Evolutionary conservation across 768 basidiomycete genomes (phyloP), one percentile per base, ranked within the genome.

Genomic region (Suillus alpinus): DNA sequence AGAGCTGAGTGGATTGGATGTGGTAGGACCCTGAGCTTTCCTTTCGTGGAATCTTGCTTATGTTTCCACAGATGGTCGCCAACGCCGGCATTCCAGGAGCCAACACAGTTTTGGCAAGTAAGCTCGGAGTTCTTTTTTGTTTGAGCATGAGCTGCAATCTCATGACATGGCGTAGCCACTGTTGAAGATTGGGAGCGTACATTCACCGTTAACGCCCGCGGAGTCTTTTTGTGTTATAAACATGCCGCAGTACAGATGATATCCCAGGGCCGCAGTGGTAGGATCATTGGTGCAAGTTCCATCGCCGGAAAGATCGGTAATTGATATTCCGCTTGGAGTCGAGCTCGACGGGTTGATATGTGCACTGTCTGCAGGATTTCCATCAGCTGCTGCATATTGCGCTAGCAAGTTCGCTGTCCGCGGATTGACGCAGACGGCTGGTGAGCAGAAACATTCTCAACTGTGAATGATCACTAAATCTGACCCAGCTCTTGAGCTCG

Each of bases 401-500:
- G 61, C 57, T 41, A 61, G 49, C 34, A 67, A 71, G 59, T 71
- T 66, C 41, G 69, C 69, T 23, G 61, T 71, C 3, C 57, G 65
- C 29, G 67, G 67, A 26, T 43, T 70, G 14, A 71, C 71, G 8
- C 67, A 70, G 50, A 58, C 61, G 36, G 61, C 67, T 46, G 67
- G 69, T 67, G 65, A 49, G 59, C 46, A 34, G 56, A 29, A 26
- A 55, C 70, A 69, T 29, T 36, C 40, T 58, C 26, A 10, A 16
- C n/a, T 46, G 23, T 31, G 26, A 9, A 39, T 36, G 6, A 44
- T 41, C n/a, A 40, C 18, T 32, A 31, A 34, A 26, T 14, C 14
- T 29, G 36, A 39, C 8, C 18, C 43, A 80, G 78, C 79, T 0
- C 41, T 66, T 20, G 78, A 80, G 62, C 65, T 79, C 4, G 78